Conservation (phyloP, 2,329 filamentous ascomycete genomes). For the Talaromyces sp. region DNA sequence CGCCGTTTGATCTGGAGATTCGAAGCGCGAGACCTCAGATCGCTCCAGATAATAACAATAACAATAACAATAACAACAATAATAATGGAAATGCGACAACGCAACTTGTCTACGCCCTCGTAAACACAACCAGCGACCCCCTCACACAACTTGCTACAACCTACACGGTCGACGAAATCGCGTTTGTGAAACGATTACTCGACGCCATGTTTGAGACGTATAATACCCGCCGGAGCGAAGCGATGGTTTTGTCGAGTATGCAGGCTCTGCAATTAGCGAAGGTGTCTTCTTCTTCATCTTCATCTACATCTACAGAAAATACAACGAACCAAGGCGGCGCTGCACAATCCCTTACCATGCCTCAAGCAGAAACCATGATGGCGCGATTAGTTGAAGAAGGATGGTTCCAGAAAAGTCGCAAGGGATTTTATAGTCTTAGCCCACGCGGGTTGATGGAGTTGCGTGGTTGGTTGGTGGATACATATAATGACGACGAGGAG, state of each 20-base stretch:
- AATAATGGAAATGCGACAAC: constrained; percentile 1
- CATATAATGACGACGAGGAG: constrained; percentile 72
- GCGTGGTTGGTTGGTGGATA: constrained; percentile 74
- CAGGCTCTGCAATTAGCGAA: constrained; percentile 68
- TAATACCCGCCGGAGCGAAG: constrained; percentile 74
- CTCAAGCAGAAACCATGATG: constrained; percentile 70
- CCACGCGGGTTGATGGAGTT: constrained; percentile 80
- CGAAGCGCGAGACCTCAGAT: constrained; percentile 48
- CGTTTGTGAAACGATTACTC: constrained; percentile 79
- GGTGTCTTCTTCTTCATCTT: constrained; percentile 26
- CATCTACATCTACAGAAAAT: constrained; percentile 27
- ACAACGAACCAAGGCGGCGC: constrained; percentile 26
- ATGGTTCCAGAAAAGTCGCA: constrained; percentile 73
- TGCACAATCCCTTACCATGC: constrained; percentile 60
- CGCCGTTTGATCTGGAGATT: constrained; percentile 82
- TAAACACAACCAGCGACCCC: constrained; percentile 81
- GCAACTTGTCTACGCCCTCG: constrained; percentile 69
- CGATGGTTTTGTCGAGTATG: constrained; percentile 74
- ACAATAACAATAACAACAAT: constrained; percentile 56
- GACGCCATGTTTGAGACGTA: constrained; percentile 88
- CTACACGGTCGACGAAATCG: constrained; percentile 75
- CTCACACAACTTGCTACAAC: constrained; percentile 82
- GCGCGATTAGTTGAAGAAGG: constrained; percentile 66
- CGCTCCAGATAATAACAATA: not conserved
- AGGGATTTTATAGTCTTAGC: constrained; percentile 69